Evolutionary conservation across 225 moss, liverwort and hornwort species (phyloP).

Genomic region (Marchantia paleacea): DNA sequence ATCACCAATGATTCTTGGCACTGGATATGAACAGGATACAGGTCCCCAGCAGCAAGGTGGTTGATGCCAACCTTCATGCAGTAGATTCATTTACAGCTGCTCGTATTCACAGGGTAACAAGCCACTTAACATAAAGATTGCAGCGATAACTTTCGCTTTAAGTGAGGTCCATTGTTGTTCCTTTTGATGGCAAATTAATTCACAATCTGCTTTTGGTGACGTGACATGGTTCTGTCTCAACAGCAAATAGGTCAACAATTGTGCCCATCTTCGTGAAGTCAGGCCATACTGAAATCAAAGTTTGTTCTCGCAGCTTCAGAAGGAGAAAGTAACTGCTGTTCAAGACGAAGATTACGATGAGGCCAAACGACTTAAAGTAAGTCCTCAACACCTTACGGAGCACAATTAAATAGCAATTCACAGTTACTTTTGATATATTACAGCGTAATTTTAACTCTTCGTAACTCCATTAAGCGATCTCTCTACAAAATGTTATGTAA

Average conservation of each 20-base stretch:
- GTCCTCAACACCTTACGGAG: background rate
- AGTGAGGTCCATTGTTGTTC: background rate
- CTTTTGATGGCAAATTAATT: background rate
- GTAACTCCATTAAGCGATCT: background rate
- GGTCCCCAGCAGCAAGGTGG: constrained; percentile 26
- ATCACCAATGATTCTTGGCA: constrained; percentile 6
- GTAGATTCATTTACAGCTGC: constrained; percentile 54
- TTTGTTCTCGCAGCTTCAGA: constrained; percentile 71
- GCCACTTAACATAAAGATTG: background rate
- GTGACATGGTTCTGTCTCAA: background rate
- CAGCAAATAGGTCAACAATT: background rate
- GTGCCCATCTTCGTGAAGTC: background rate
- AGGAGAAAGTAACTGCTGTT: constrained; percentile 69
- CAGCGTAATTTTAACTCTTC: background rate
- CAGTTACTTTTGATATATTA: background rate
- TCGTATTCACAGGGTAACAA: constrained; percentile 62
- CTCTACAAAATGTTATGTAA: background rate
- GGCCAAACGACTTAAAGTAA: constrained; percentile 82
- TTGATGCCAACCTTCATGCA: constrained; percentile 41
- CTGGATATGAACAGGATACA: constrained; percentile 25
- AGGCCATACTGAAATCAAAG: background rate
- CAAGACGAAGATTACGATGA: constrained; percentile 84
- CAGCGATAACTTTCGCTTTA: background rate
- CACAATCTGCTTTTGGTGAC: background rate
- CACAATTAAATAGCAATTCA: background rate